Base-by-base conservation (phyloP, 345 rosid genomes). In the Triadica sebifera region DNA sequence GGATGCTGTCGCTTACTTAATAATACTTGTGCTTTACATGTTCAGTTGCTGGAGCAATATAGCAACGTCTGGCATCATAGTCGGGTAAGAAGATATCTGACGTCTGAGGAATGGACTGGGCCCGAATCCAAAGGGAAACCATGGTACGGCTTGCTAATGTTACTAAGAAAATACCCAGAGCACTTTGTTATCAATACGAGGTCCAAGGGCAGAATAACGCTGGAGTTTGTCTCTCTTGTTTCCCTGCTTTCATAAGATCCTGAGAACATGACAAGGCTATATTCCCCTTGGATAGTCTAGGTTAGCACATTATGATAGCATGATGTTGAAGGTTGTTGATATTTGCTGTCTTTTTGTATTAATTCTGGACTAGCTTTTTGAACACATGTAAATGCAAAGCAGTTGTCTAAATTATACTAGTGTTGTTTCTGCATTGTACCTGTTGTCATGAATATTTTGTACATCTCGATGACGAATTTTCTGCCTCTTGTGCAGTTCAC, bases 161-260 rank as follows among this genome's bases (percentile, higher is more conserved):
- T 95, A 75, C 89, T 91, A 56, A 84, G 96, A 72, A 96, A 93
- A 81, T 89, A 96, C 65, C 98, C 97, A 0, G 98, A 93, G 78
- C 98, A 96, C 78, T 93, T 96, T 22, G 99, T 96, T 49, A 91
- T 96, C 87, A 91, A 91, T 87, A 91, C 89, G 7, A 88, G 96
- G 75, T 93, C 98, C 11, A 93, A 90, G 85, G 90, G 89, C 10
- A 82, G 92, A 55, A 85, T 93, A 55, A 89, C 94, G 0, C 81
- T 78, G 59, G 99, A 93, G 85, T 93, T 91, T 43, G 98, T 93
- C 29, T 96, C 99, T 62, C 92, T 96, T 51, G 99, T 96, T 70
- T 93, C 99, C 15, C 74, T 96, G 77, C 87, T 93, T 77, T 83
- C 95, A 7, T 89, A 77, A 81, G 24, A 41, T 41, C 25, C 17